A percentile compares a stretch with the other conserved stretches of the same genome.
Evolutionary conservation across 495 filamentous ascomycete genomes (phyloP).

Genomic region (Aspergillus sclerotiicarbonarius): DNA sequence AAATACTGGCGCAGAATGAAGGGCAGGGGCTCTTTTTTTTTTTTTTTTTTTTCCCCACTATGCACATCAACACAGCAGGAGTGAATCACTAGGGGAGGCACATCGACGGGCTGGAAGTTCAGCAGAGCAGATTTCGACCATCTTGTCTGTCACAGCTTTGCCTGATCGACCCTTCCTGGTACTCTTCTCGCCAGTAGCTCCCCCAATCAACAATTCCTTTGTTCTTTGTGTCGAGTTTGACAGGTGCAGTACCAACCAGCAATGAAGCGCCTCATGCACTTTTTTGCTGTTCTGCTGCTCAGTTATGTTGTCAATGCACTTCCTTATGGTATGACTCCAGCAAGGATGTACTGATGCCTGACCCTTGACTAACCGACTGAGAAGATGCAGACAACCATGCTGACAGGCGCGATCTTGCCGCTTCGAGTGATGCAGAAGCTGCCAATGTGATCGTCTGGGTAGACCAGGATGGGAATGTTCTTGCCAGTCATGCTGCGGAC

Average conservation of each 20-base stretch:
- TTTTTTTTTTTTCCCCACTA: too few species aligned
- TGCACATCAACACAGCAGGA: not conserved
- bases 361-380: not conserved
- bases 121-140: not conserved
- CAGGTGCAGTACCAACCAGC: not conserved
- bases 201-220: not conserved
- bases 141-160: not conserved
- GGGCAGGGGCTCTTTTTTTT: too few species aligned
- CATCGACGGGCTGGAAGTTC: too few species aligned
- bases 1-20: not conserved
- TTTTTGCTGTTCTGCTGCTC: conserved; percentile 15
- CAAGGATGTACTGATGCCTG: not conserved
- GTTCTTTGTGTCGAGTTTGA: too few species aligned
- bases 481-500: conserved; percentile 29
- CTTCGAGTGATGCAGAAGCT: conserved; percentile 26
- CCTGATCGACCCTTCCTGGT: not conserved
- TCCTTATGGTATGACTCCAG: conserved; percentile 15
- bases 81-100: not conserved
- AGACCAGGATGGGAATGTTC: conserved; percentile 56
- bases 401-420: conserved; percentile 5
- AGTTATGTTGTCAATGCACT: conserved; percentile 10
- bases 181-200: not conserved
- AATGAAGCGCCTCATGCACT: conserved; percentile 14
- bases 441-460: conserved; percentile 61
- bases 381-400: not conserved